Evolutionary conservation across 148 eudicot species (phyloP).

Genomic region (Amaranthus hypochondriacus): DNA sequence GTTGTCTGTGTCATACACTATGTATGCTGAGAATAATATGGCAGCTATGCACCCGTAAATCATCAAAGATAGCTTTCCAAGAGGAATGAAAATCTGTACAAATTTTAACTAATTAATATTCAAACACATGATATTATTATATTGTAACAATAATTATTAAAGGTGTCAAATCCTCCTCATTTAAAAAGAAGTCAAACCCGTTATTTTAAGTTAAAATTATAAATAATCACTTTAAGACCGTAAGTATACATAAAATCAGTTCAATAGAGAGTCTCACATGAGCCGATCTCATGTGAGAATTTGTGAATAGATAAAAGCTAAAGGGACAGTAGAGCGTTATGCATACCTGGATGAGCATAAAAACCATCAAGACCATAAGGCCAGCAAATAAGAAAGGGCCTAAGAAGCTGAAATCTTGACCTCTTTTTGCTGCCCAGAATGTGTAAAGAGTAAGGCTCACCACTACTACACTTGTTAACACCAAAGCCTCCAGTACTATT

Average conservation of each 20-base stretch:
- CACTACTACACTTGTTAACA: slow-evolving; percentile 35
- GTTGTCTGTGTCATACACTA: slow-evolving; percentile 57
- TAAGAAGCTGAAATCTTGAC: slow-evolving; percentile 42
- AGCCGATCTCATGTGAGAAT: no score
- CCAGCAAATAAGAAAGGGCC: slow-evolving; percentile 44
- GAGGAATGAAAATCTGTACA: slow-evolving; percentile 43
- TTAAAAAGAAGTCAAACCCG: no score
- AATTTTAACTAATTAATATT: no score
- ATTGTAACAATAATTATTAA: no score
- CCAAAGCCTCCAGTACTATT: slow-evolving; percentile 40
- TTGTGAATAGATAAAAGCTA: no score
- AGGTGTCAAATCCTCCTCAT: no score
- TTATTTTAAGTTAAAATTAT: no score
- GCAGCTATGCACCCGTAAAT: slow-evolving; percentile 47
- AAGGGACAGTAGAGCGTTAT: no score
- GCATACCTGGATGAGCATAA: slow-evolving; percentile 41
- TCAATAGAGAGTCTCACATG: no score
- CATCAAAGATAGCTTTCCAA: slow-evolving; percentile 37
- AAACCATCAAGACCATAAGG: slow-evolving; percentile 36
- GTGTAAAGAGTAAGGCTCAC: slow-evolving; percentile 39
- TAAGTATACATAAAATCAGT: no score
- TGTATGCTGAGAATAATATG: slow-evolving; percentile 50
- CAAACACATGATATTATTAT: no score
- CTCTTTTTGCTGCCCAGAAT: slow-evolving; percentile 45
- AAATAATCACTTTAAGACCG: no score